phyloP scores from a whole-genome alignment of 2,329 filamentous ascomycete species.

The Pseudocercospora vitis region DNA sequence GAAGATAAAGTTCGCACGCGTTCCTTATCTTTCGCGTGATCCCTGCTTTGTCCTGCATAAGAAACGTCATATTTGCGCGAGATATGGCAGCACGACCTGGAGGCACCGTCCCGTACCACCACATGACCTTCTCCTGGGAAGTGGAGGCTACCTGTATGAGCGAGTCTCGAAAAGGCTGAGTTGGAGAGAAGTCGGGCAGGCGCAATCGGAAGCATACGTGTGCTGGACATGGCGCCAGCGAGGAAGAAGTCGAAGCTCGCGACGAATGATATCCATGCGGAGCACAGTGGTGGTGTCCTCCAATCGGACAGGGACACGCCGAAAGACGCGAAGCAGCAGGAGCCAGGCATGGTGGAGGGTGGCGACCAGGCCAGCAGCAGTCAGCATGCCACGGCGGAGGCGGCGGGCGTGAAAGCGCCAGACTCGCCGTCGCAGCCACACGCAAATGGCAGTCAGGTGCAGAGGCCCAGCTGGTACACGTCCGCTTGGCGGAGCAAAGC shows the following conservation, averaged over 20 bases:
- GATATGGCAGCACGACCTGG: neutral
- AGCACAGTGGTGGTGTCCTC: conserved; percentile 11
- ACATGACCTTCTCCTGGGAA: too few relatives aligned
- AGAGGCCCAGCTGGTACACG: conserved; percentile 45
- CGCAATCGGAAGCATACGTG: neutral
- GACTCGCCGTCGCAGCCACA: conserved; percentile 4
- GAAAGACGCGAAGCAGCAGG: neutral
- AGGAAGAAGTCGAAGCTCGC: conserved; percentile 31
- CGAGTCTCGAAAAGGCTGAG: neutral
- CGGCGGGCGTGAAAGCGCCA: neutral
- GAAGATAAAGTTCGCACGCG: neutral
- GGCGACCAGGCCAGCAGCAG: neutral
- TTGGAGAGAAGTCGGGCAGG: neutral
- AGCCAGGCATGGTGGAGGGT: neutral
- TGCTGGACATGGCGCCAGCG: conserved; percentile 25
- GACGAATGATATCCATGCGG: conserved; percentile 20
- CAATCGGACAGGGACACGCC: conserved; percentile 20
- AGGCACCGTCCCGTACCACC: too few relatives aligned
- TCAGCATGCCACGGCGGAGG: neutral
- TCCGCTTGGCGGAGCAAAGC: conserved; percentile 46
- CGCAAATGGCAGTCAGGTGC: conserved; percentile 6
- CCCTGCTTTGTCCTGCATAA: too few relatives aligned
- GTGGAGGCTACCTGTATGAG: too few relatives aligned
- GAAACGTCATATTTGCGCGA: conserved; percentile 2
- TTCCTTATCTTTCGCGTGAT: conserved; percentile 10